Evolutionary conservation across 345 rosid species (phyloP), one percentile per base, ranked within the genome.

Genomic region (Angophora floribunda): DNA sequence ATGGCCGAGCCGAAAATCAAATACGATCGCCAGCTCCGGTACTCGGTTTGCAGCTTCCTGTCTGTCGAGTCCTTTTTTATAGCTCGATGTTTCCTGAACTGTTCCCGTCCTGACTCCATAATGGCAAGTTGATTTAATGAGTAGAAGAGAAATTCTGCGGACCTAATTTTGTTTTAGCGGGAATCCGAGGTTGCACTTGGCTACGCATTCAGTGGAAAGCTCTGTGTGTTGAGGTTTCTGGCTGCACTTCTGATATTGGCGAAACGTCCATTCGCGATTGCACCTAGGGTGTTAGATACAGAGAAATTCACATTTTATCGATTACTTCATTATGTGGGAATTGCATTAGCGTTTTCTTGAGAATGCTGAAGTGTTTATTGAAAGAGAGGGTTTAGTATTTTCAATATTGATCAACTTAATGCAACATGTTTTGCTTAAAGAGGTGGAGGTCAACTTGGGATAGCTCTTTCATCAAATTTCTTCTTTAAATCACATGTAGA

Each of bases 1-100:
- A 95, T 96, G 99, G 95, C 95, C 61, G 99, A 97, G 86, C 93
- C 96, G 19, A 97, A 96, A 91, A 90, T 91, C 86, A 97, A 97
- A 91, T 96, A 97, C 94, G 99, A 97, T 94, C 99, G 98, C 87
- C 99, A 97, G 87, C 99, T 97, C 88, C 96, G 99, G 99, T 96
- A 90, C 88, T 52, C 19, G 14, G 51, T 32, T 41, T 41, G 82
- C 4, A 75, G 49, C 16, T 22, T 55, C n/a, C n/a, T 63, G n/a
- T 67, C 50, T 19, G 53, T 87, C 85, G 51, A 17, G 85, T 26
- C 7, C 55, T 85, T 41, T 65, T 85, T 32, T 65, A 51, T 75
- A 85, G 55, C 51, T 45, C 78, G 30, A 26, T 52, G 52, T 44
- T 82, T 84, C 41, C 14, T 63, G 55, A 9, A 15, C 6, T 85